These are phyloP conservation scores for Arabidopsis thaliana DNA, from an alignment of 345 rosid genomes.

Conservation along the genomic window TAIR10.1 NC_003075.7:14129501-14130000, in stretches of 20 bases:
- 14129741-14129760: conserved; percentile 33
- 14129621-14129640: conserved; percentile 24
- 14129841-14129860: background rate
- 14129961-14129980: conserved; percentile 1
- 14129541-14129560: conserved; percentile 46
- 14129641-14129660: conserved; percentile 25
- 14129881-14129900: conserved; percentile 17
- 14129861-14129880: conserved; percentile 2
- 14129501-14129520: conserved; percentile 32
- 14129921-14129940: conserved; percentile 35
- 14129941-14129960: conserved; percentile 15
- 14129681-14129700: conserved; percentile 10
- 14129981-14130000: background rate
- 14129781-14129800: background rate
- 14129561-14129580: conserved; percentile 25
- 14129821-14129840: conserved; percentile 14
- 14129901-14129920: conserved; percentile 4
- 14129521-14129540: conserved; percentile 42
- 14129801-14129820: background rate
- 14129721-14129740: conserved; percentile 29
- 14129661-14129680: conserved; percentile 28
- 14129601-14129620: conserved; percentile 38
- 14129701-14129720: conserved; percentile 14
- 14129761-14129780: conserved; percentile 33
- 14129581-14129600: conserved; percentile 31